These are phyloP conservation scores for Gaeumannomyces sp. DNA, from an alignment of 2,329 filamentous ascomycete genomes.

Conservation along the genomic window DNA sequence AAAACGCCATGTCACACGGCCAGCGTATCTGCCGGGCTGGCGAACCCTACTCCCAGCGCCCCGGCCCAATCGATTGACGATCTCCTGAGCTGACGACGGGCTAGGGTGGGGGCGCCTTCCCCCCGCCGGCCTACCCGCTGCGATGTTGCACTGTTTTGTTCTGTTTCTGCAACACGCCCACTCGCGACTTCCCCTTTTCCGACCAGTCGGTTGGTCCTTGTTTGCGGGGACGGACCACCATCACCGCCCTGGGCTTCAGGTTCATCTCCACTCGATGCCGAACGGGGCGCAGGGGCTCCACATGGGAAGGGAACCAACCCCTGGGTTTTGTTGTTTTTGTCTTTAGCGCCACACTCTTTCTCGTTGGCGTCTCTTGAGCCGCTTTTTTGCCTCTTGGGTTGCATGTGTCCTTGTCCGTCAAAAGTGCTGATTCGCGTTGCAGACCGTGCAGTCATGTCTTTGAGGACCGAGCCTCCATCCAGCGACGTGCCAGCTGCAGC, in stretches of 20 bases:
- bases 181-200: neutral
- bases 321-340: neutral
- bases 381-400: neutral
- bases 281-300: neutral
- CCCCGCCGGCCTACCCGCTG: too few relatives aligned
- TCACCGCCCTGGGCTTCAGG: neutral
- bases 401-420: neutral
- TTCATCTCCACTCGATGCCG: neutral
- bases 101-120: neutral
- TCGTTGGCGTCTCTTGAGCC: neutral
- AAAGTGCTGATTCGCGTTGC: neutral
- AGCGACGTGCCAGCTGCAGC: neutral
- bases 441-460: neutral
- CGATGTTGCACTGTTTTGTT: neutral
- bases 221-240: neutral
- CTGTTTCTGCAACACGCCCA: neutral
- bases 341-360: neutral
- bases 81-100: neutral
- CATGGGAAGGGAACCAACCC: neutral
- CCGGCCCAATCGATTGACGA: neutral
- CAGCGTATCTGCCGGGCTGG: neutral
- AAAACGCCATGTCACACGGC: too few relatives aligned
- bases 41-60: neutral
- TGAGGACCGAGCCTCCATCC: neutral
- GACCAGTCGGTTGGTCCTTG: neutral